phyloP scores from a whole-genome alignment of 148 eudicot genomes.

The Persicaria tinctoria region DNA sequence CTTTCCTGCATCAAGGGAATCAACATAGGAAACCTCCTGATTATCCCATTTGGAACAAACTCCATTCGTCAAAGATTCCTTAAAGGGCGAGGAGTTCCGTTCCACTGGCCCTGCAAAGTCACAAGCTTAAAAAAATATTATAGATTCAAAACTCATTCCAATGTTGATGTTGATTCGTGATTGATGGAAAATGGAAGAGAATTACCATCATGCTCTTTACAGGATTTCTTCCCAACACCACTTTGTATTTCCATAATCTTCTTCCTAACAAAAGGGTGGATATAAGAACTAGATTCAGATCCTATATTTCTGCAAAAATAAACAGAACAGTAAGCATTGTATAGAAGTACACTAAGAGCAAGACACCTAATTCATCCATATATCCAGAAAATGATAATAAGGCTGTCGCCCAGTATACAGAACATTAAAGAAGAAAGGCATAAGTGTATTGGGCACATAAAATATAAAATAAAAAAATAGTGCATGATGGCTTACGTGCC shows the following conservation, averaged over 20 bases:
- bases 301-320: constrained; percentile 37
- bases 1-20: constrained; percentile 17
- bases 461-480: background rate
- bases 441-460: background rate
- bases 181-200: constrained; percentile 10
- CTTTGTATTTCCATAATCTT: constrained; percentile 38
- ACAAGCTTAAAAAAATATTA: constrained; percentile 18
- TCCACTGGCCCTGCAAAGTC: constrained; percentile 36
- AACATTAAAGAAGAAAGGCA: background rate
- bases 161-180: background rate
- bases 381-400: background rate
- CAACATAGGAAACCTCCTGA: constrained; percentile 20
- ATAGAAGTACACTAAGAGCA: background rate
- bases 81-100: constrained; percentile 20
- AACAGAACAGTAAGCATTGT: constrained; percentile 5
- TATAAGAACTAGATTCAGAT: constrained; percentile 28
- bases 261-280: constrained; percentile 52
- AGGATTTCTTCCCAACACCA: constrained; percentile 17
- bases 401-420: background rate
- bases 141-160: constrained; percentile 17
- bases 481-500: constrained; percentile 28
- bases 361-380: background rate
- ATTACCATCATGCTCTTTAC: constrained; percentile 36
- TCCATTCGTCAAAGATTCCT: constrained; percentile 30
- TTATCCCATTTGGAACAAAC: constrained; percentile 23